A percentile compares a stretch with the other conserved stretches of the same genome.
These are phyloP conservation scores for Fusarium illudens DNA, from an alignment of 2,329 filamentous ascomycete species.

Conservation along the genomic window DNA sequence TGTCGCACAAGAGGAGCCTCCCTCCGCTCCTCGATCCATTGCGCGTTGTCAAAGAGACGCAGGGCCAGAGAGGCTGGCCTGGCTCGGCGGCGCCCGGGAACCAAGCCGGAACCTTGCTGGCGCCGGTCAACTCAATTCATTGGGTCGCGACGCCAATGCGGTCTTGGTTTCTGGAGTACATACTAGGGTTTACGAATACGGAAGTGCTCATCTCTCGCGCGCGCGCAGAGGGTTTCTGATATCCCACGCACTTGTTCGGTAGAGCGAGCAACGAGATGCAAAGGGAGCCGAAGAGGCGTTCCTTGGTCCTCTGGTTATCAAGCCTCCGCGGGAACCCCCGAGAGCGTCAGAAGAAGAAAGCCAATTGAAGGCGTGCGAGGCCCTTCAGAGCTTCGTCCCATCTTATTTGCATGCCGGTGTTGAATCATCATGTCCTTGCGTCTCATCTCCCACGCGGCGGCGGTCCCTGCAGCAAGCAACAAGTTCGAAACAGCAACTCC, in stretches of 20 bases:
- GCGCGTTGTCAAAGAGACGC: constrained; percentile 18
- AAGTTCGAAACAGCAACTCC: constrained; percentile 7
- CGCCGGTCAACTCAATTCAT: constrained; percentile 33
- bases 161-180: constrained; percentile 19
- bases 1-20: neutral
- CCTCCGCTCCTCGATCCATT: constrained; percentile 11
- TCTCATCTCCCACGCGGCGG: constrained; percentile 9
- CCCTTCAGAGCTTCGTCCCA: neutral
- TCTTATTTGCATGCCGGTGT: constrained; percentile 18
- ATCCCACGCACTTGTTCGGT: neutral
- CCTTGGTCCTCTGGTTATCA: neutral
- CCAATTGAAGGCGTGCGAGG: constrained; percentile 11
- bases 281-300: constrained; percentile 1
- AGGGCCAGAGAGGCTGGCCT: neutral
- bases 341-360: constrained; percentile 1
- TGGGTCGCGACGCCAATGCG: constrained; percentile 14
- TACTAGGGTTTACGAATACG: constrained; percentile 14
- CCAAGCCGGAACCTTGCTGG: constrained; percentile 26
- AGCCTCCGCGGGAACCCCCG: constrained; percentile 1
- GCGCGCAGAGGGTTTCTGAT: neutral
- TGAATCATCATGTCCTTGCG: constrained; percentile 13
- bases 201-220: constrained; percentile 4
- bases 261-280: neutral
- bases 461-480: neutral
- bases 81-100: constrained; percentile 11